A percentile compares a stretch with the other conserved stretches of the same genome.
These are phyloP conservation scores for Heliamphora pulchella DNA, from an alignment of 179 eudicot genomes.

Conservation along the genomic window DNA sequence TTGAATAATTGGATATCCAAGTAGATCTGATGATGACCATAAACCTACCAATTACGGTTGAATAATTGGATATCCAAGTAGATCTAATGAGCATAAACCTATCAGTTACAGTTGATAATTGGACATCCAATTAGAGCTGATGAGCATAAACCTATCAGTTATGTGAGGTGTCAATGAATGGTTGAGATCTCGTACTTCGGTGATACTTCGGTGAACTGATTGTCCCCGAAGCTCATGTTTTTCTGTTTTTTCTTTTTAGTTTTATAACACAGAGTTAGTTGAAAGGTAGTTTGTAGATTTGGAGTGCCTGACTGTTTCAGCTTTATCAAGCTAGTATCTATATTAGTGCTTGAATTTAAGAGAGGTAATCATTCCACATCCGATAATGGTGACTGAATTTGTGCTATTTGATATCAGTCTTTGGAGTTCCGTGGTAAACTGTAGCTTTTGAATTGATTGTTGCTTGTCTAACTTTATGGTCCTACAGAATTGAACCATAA, in stretches of 20 bases:
- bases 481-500: neutral
- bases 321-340: neutral
- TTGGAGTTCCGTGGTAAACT: neutral
- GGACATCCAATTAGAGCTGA: neutral
- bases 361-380: neutral
- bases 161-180: neutral
- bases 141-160: neutral
- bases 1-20: neutral
- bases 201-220: neutral
- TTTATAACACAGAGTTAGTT: neutral
- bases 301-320: neutral
- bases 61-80: neutral
- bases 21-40: neutral
- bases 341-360: neutral
- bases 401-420: neutral
- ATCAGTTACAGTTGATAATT: neutral
- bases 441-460: neutral
- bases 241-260: neutral
- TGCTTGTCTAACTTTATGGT: conserved; percentile 4
- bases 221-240: neutral
- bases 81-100: neutral
- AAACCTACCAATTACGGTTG: neutral
- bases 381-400: neutral
- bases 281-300: neutral
- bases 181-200: neutral